Base-by-base conservation (phyloP, 306 rosid species). In the Dalbergia cultrata region DNA sequence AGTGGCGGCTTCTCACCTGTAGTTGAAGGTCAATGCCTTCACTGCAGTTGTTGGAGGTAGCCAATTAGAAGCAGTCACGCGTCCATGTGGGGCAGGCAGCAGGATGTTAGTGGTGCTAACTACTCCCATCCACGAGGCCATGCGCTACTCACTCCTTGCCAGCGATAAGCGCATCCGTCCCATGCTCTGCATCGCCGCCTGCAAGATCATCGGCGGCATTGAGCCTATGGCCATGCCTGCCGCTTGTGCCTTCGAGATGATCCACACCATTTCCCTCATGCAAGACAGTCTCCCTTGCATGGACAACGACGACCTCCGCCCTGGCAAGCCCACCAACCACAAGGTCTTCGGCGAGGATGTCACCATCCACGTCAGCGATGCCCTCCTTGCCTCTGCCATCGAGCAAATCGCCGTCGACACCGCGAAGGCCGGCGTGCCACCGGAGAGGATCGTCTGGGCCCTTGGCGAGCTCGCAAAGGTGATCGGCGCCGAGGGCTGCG, bases 221-320 rank as follows among this genome's bases (percentile, higher is more conserved):
- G 92, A 87, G 9, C 10, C 87, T 13, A 83, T 57, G 21, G 90
- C 97, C 11, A 90, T 93, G 95, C 91, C 98, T 0, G 88, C 98
- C 3, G 97, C 97, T 1, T 90, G 94, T 80, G 93, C 98, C 16
- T 72, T 93, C 2, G 98, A 93, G 85, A 93, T 93, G 98, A 91
- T 93, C 56, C 97, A 93, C 66, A 91, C 97, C 62, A 93, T 93
- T 97, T 93, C 98, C 22, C 79, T 93, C 17, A 93, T 93, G 57
- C 98, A 93, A 86, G 98, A 93, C 62, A 97, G 91, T 50, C 82
- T 93, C 10, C 98, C 95, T 14, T 93, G 95, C 56, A 91, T 93
- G 92, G 98, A 93, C 44, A 90, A 91, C 91, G 97, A 93, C 70
- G 93, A 91, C 76, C 92, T 93, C 84, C 97, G 98, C 59, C 97